These are phyloP conservation scores for Cadophora sp. DNA, from an alignment of 2,329 filamentous ascomycete genomes.

Conservation along the genomic window DNA sequence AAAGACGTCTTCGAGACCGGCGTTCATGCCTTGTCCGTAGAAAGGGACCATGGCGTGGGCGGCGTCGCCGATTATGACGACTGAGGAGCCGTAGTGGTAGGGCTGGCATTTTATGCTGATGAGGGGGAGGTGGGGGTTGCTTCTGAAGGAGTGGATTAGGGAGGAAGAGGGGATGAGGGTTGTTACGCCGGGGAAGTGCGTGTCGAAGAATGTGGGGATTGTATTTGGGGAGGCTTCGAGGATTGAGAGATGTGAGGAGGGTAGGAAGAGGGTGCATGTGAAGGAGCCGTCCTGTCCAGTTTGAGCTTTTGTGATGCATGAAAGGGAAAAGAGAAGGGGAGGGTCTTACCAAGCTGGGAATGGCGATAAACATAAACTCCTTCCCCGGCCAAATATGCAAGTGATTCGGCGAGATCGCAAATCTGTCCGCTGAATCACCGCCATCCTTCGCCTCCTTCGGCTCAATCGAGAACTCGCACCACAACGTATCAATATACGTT, in stretches of 20 bases:
- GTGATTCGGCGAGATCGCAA: constrained; percentile 88
- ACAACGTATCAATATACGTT: constrained; percentile 93
- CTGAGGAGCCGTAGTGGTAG: constrained; percentile 79
- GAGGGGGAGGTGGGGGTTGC: constrained; percentile 88
- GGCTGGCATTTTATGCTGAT: constrained; percentile 94
- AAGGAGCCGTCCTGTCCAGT: constrained; percentile 80
- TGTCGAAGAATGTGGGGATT: constrained; percentile 77
- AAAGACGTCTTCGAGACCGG: constrained; percentile 91
- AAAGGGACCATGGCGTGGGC: constrained; percentile 99
- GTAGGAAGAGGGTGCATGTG: constrained; percentile 92
- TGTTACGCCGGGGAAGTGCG: constrained; percentile 86
- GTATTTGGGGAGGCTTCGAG: constrained; percentile 68
- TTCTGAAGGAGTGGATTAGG: constrained; percentile 75
- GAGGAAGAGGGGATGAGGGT: constrained; percentile 70
- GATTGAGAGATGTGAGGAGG: constrained; percentile 69
- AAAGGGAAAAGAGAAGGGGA: background rate
- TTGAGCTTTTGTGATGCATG: constrained; percentile 24
- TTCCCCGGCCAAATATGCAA: constrained; percentile 97
- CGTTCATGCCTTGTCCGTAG: constrained; percentile 98
- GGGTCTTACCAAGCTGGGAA: constrained; percentile 62
- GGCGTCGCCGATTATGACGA: constrained; percentile 89
- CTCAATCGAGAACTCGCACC: constrained; percentile 92
- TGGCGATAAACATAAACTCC: constrained; percentile 98
- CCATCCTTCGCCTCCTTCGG: constrained; percentile 49
- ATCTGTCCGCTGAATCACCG: constrained; percentile 54